Conservation (phyloP, 2,329 filamentous ascomycete species). For the Fusarium poae region DNA sequence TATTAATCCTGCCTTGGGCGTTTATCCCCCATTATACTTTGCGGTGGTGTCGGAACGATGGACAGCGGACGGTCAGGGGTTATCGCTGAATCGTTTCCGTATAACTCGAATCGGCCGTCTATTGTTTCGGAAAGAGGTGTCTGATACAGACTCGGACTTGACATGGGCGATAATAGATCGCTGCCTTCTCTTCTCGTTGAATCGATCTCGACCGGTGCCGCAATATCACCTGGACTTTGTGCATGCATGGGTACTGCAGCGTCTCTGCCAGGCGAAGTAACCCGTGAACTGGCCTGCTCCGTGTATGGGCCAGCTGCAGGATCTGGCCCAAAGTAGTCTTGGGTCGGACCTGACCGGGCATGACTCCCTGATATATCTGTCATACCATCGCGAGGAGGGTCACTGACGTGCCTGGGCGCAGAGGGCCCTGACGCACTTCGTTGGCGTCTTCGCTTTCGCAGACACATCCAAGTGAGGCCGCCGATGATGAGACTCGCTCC, state of each 20-base stretch:
- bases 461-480: constrained; percentile 61
- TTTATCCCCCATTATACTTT: constrained; percentile 34
- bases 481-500: constrained; percentile 59
- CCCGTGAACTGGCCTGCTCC: constrained; percentile 50
- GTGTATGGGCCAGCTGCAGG: constrained; percentile 63
- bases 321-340: constrained; percentile 61
- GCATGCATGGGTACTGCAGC: constrained; percentile 60
- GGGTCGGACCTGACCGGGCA: constrained; percentile 52
- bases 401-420: constrained; percentile 33
- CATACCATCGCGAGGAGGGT: constrained; percentile 46
- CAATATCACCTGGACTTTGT: constrained; percentile 63
- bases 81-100: constrained; percentile 53
- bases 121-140: constrained; percentile 48
- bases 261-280: constrained; percentile 51
- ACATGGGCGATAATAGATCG: constrained; percentile 37
- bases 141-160: constrained; percentile 38
- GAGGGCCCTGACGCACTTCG: constrained; percentile 29
- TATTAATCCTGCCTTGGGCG: constrained; percentile 18
- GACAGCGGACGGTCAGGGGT: constrained; percentile 38
- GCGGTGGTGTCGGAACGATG: constrained; percentile 45
- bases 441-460: constrained; percentile 54
- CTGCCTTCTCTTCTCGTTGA: constrained; percentile 47
- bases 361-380: constrained; percentile 53
- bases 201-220: constrained; percentile 67
- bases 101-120: constrained; percentile 59